Base-by-base conservation (phyloP, 768 basidiomycete species). In the Hysterangium stoloniferum region DNA sequence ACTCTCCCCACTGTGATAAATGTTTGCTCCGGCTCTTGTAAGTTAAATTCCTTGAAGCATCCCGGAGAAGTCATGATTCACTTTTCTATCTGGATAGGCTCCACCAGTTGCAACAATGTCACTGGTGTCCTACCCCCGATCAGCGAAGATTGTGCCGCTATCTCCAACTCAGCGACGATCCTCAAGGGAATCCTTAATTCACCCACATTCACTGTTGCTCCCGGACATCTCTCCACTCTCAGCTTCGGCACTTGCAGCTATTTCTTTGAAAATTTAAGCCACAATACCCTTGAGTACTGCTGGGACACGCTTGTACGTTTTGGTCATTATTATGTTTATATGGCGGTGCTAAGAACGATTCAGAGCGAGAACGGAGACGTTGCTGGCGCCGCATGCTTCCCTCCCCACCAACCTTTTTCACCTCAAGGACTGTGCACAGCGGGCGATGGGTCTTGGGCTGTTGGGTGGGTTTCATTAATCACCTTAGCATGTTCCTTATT, bases 301-400 rank as follows among this genome's bases (percentile, higher is more conserved):
- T 41, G 40, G 40, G 28, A 20, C 15, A 25, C 22, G 20, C 40
- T 41, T 17, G 40, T 41, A 41, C 22, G 17, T 41, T 3, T 41
- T 17, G 19, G 22, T 41, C 8, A 22, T 17, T 41, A 19, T 17
- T 20, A 12, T 17, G 40, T 22, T 6, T 25, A 41, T 17, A 12
- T 17, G 9, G 28, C 12, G 12, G 2, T 41, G 13, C 22, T 41
- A 12, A 41, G 34, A 6, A 22, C 13, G 9, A 22, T 12, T 41
- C 28, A 41, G 40, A 25, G 40, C 11, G 28, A 20, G 20, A 41
- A 41, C 40, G 40, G 40, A 7, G 40, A 41, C 22, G 40, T 25
- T 41, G 40, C 40, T 25, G 40, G 20, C 13, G 40, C 40, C 28
- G 40, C 40, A 22, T 41, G 40, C 40, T 41, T 41, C 40, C 40